Percentiles rank a stretch among this genome's conserved stretches.
These are phyloP conservation scores for Lentinula detonsa DNA, from an alignment of 768 basidiomycete species.

Conservation along the genomic window DNA sequence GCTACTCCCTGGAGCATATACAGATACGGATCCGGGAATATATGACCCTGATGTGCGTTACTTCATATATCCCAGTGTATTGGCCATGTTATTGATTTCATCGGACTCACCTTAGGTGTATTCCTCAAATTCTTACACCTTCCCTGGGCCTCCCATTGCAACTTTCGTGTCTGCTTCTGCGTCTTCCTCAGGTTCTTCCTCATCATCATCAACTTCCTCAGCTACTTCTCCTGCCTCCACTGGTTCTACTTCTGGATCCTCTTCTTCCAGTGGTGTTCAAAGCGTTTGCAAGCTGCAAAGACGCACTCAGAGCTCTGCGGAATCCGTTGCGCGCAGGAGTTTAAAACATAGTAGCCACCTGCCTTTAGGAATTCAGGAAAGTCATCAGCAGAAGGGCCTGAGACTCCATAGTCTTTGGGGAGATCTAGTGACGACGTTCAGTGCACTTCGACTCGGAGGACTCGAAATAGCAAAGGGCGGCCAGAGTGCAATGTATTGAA, in stretches of 20 bases:
- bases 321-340: background rate
- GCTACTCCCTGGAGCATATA: slow-evolving; percentile 67
- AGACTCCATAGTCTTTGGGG: background rate
- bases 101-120: slow-evolving; percentile 19
- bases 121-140: slow-evolving; percentile 26
- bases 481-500: background rate
- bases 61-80: background rate
- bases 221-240: slow-evolving; percentile 2
- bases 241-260: background rate
- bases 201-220: slow-evolving; percentile 9
- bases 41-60: slow-evolving; percentile 41
- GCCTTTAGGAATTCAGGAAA: background rate
- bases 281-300: background rate
- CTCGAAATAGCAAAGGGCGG: background rate
- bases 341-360: background rate
- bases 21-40: slow-evolving; percentile 65
- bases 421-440: background rate
- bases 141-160: slow-evolving; percentile 49
- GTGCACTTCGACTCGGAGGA: background rate
- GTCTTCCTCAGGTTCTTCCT: slow-evolving; percentile 1
- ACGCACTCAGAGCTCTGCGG: background rate
- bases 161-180: slow-evolving; percentile 23
- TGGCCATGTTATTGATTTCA: slow-evolving; percentile 9
- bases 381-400: background rate
- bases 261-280: background rate